These are phyloP conservation scores for Urostyla sp. DNA, from an alignment of 73 alveolate species.

Conservation along the genomic window DNA sequence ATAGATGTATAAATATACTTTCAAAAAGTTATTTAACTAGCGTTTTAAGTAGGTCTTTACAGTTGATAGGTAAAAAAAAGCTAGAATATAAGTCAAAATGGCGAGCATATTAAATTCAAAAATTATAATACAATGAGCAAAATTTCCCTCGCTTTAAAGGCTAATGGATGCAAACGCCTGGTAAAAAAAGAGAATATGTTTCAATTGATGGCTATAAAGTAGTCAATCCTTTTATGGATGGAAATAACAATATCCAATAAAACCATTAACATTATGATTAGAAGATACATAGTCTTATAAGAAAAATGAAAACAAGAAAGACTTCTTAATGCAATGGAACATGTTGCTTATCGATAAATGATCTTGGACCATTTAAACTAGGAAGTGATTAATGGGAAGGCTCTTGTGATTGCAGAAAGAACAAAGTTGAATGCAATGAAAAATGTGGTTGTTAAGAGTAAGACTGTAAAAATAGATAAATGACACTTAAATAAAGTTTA, in stretches of 20 bases:
- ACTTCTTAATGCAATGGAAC: constrained; percentile 76
- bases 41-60: not conserved
- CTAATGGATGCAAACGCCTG: constrained; percentile 52
- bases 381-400: constrained; percentile 82
- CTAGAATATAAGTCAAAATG: constrained; percentile 20
- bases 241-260: not conserved
- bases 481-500: constrained; percentile 76
- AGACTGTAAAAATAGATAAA: constrained; percentile 83
- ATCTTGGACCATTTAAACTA: constrained; percentile 84
- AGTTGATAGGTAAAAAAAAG: constrained; percentile 9
- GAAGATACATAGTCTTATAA: constrained; percentile 69
- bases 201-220: constrained; percentile 73
- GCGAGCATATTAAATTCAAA: constrained; percentile 25
- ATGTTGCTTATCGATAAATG: constrained; percentile 73
- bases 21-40: constrained; percentile 31
- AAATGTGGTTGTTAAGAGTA: constrained; percentile 80
- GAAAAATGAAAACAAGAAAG: constrained; percentile 73
- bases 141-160: constrained; percentile 39
- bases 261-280: not conserved
- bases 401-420: constrained; percentile 68
- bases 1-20: constrained; percentile 34
- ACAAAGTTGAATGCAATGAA: constrained; percentile 85
- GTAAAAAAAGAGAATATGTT: constrained; percentile 73
- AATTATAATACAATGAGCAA: constrained; percentile 9
- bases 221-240: constrained; percentile 55